Base-by-base conservation (phyloP, 345 rosid species). In the Melastoma malabathricum region DNA sequence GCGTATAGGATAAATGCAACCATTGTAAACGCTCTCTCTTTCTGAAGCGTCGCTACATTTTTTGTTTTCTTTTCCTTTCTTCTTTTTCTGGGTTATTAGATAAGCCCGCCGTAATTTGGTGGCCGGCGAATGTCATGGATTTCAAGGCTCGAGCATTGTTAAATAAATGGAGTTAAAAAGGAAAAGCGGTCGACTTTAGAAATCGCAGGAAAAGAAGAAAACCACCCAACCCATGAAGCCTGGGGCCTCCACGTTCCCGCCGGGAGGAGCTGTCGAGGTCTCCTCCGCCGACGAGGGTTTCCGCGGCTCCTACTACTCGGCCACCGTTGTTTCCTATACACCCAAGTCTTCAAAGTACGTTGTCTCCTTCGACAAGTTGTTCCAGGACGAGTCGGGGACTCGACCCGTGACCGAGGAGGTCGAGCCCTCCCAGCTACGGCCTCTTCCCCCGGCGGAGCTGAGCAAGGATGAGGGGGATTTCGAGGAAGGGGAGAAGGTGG, bases 221-320 rank as follows among this genome's bases (percentile, higher is more conserved):
- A 22, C 25, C n/a, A n/a, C 25, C 25, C 25, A 22, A 22, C 25
- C 38, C 18, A 25, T 14, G 43, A 41, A 31, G 38, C 38, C 5
- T 1, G 5, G 38, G 10, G 38, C 38, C 38, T 5, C 38, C 10
- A 5, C 38, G 38, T 65, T 82, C 46, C 62, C 57, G 44, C 64
- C 84, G 1, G 84, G 95, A 56, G 18, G 72, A 29, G 48, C 48
- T 22, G 88, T 89, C 6, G 97, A 89, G 64, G 61, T 86, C 69
- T 55, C 75, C 63, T 68, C 88, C 17, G 60, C 75, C 66, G 89
- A 81, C 39, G 58, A 60, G 41, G 96, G 84, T 0, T 86, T 86
- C 50, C 80, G 77, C 5, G 96, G 95, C 43, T 79, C 94, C 0
- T 81, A 82, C 90, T 89, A 51, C 64, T 19, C 57, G 4, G 95